Percentiles rank a stretch among this genome's conserved stretches.
phyloP scores from a whole-genome alignment of 2,329 filamentous ascomycete genomes.

The Paecilomyces niveus region DNA sequence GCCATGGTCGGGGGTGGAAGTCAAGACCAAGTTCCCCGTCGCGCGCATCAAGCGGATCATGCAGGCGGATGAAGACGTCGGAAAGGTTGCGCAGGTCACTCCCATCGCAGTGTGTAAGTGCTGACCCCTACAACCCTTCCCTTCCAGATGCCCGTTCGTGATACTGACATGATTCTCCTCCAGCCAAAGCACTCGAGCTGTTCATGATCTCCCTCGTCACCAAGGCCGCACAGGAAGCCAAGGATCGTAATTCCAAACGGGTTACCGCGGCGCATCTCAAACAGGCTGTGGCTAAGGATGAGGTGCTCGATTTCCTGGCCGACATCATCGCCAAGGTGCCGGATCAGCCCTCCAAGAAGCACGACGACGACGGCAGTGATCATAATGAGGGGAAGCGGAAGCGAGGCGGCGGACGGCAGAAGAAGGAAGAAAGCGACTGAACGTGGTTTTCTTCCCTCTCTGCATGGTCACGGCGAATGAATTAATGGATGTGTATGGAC shows the following conservation, averaged over 20 bases:
- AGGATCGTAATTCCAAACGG: constrained; percentile 75
- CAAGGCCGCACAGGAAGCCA: constrained; percentile 78
- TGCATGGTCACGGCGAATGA: neutral
- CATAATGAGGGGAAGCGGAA: constrained; percentile 42
- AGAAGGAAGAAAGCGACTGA: constrained; percentile 31
- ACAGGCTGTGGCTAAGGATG: constrained; percentile 76
- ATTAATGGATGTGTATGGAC: neutral
- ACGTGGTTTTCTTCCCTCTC: neutral
- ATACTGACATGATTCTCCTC: constrained; percentile 11
- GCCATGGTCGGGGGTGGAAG: constrained; percentile 55
- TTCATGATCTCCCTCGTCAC: constrained; percentile 96
- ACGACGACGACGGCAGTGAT: constrained; percentile 33
- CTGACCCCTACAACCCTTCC: neutral
- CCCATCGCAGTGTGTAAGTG: constrained; percentile 79
- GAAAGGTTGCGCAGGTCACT: constrained; percentile 96
- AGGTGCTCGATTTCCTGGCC: constrained; percentile 87
- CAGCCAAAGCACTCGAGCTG: constrained; percentile 86
- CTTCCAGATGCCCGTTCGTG: neutral
- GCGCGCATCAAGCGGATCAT: constrained; percentile 98
- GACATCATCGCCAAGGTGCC: constrained; percentile 86
- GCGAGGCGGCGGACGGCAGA: constrained; percentile 29
- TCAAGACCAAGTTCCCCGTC: constrained; percentile 93
- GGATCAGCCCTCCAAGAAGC: constrained; percentile 47
- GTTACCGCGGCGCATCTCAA: constrained; percentile 90
- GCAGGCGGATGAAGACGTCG: constrained; percentile 98